Evolutionary conservation across 768 basidiomycete species (phyloP).

Genomic region (Sarcomyxa edulis): DNA sequence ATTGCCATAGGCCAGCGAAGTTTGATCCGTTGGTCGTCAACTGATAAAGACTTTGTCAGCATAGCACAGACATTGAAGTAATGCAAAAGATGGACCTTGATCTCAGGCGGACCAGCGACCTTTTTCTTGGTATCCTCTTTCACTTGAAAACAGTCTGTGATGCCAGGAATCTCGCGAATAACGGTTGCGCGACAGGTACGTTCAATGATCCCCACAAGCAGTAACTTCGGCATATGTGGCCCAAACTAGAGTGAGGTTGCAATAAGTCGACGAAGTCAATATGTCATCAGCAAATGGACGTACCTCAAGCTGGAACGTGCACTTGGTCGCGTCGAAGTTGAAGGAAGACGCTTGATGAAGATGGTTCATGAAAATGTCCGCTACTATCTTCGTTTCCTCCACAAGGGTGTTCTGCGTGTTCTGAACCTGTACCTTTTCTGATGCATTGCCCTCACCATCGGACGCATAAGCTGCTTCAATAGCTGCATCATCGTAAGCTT

Average conservation of each 20-base stretch:
- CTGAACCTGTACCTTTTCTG: background rate
- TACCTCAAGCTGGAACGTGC: constrained; percentile 83
- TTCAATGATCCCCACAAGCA: constrained; percentile 92
- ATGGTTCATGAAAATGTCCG: constrained; percentile 48
- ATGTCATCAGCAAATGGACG: constrained; percentile 18
- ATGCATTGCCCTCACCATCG: constrained; percentile 32
- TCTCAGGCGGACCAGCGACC: constrained; percentile 27
- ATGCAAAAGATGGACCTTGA: constrained; percentile 34
- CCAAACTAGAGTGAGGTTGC: constrained; percentile 55
- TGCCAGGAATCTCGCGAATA: constrained; percentile 85
- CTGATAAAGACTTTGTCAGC: constrained; percentile 28
- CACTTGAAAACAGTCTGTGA: constrained; percentile 79
- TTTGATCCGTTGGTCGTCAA: constrained; percentile 92
- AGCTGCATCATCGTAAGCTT: constrained; percentile 47
- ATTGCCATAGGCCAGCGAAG: constrained; percentile 84
- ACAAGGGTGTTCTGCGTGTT: background rate
- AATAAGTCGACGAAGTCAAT: constrained; percentile 3
- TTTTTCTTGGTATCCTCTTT: constrained; percentile 54
- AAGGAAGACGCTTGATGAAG: constrained; percentile 70
- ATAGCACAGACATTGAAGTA: background rate
- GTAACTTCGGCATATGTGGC: constrained; percentile 84
- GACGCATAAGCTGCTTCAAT: constrained; percentile 63
- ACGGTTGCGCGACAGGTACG: constrained; percentile 78
- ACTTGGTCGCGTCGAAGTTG: constrained; percentile 57
- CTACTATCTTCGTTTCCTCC: constrained; percentile 27